Base-by-base conservation (phyloP, 2,329 filamentous ascomycete genomes). In the Colletotrichum karsti region DNA sequence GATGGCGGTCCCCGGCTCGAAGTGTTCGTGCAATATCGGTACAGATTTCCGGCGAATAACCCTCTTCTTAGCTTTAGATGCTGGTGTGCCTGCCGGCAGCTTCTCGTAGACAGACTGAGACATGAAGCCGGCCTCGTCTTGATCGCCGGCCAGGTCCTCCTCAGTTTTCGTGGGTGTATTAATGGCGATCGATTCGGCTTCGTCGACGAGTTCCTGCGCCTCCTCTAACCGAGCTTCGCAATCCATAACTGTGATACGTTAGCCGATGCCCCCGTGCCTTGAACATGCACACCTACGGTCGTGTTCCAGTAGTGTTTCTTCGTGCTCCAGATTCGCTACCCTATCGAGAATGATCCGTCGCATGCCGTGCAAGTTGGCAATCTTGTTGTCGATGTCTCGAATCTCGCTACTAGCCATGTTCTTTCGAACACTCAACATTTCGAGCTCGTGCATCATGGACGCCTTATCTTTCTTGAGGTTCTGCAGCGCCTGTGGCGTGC, bases 361-460 rank as follows among this genome's bases (percentile, higher is more conserved):
- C 94, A 98, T 98, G 70, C 90, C 93, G 73, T 94, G 92, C 61
- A 99, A 84, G 78, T 98, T 98, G 69, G 93, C 90, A 71, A 99
- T 95, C 81, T 98, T 99, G 81, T 92, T 95, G 81, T 99, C 96
- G 69, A 99, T 97, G 76, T 99, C 96, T 68, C 91, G 90, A 67
- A 99, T 98, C 80, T 99, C 96, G 70, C 93, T 93, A 75, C 94
- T 96, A 73, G 95, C 95, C 95, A 99, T 98, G 76, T 96, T 97
- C 81, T 99, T 99, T 67, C 96, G 89, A 70, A 98, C 90, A 4
- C 92, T 88, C 82, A 98, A 90, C 89, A 98, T 93, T 76, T 98
- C 94, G 73, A 99, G 84, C 72, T 93, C 89, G 78, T 97, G 94
- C 82, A 92, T 91, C 82, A 98, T 87, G 60, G 88, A 85, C 46